A percentile compares a stretch with the other conserved stretches of the same genome.
Conservation (phyloP, 2,329 filamentous ascomycete genomes). For the Colletotrichum costaricense region DNA sequence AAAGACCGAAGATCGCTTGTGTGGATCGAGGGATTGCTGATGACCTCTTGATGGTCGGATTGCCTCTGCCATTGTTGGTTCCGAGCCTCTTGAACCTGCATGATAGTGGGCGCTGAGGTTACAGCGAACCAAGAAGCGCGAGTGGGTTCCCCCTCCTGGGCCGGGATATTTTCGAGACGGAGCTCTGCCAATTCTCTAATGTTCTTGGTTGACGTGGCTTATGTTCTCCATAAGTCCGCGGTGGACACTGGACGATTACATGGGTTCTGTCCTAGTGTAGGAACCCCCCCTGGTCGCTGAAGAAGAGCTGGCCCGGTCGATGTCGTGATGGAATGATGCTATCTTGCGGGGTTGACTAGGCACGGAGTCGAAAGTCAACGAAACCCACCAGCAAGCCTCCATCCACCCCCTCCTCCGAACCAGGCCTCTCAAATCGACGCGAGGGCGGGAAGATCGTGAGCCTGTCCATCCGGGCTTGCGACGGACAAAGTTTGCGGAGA, state of each 20-base stretch:
- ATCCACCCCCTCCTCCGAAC: constrained; percentile 23
- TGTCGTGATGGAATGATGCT: constrained; percentile 33
- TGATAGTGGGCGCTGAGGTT: constrained; percentile 24
- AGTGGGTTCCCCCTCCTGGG: constrained; percentile 9
- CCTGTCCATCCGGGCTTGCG: constrained; percentile 26
- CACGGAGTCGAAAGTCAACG: constrained; percentile 7
- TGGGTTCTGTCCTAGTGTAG: neutral
- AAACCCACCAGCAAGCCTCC: constrained; percentile 11
- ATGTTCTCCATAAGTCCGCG: constrained; percentile 8
- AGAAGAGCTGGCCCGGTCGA: constrained; percentile 34
- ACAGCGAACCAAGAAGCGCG: constrained; percentile 16
- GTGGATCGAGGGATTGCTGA: constrained; percentile 32
- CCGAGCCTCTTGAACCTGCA: constrained; percentile 29
- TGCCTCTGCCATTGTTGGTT: constrained; percentile 33
- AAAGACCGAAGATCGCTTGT: constrained; percentile 28
- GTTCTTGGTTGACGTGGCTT: constrained; percentile 22
- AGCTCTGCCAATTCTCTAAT: constrained; percentile 3
- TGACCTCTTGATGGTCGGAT: constrained; percentile 13
- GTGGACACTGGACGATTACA: constrained; percentile 6
- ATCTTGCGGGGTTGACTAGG: constrained; percentile 30
- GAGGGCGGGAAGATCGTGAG: constrained; percentile 35
- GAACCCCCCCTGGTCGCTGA: constrained; percentile 22
- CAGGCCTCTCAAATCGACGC: constrained; percentile 30
- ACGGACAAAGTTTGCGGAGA: constrained; percentile 35
- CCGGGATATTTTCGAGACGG: constrained; percentile 33